Base-by-base conservation (phyloP, 2,329 filamentous ascomycete genomes). In the Cladosporium oxysporum region DNA sequence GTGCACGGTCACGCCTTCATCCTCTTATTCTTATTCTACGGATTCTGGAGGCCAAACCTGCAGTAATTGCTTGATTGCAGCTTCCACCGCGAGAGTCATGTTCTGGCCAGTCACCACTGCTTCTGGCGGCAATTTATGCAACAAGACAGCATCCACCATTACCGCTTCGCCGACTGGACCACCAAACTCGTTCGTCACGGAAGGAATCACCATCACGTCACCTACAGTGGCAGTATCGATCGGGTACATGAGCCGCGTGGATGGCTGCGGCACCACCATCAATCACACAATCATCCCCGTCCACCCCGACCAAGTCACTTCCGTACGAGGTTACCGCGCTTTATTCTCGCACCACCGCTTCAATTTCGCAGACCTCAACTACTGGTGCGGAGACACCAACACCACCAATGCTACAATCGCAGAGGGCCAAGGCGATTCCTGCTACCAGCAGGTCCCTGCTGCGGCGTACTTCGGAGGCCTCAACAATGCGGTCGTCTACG, bases 361-460 rank as follows among this genome's bases (percentile, higher is more conserved):
- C 64, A 68, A 71, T 26, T 70, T 66, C 37, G 69, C 66, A 11
- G 71, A 73, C 52, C 63, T 73, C 21, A 73, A 73, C 29, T 72
- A 69, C 67, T 67, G 65, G 28, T 73, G 71, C 53, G 62, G 66
- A 26, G 62, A 62, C 16, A 55, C 65, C 8, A 67, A 68, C 18
- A 70, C 64, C 41, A 66, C 68, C 5, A 66, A 63, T 26, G 70
- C 37, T 29, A 69, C 64, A 1, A 64, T 69, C n/a, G 66, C 69
- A 28, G 66, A 72, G 23, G 52, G 49, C 5, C 57, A 58, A 10
- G 66, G 65, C 5, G 49, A 68, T 18, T 65, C 68, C 12, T 74
- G 72, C 61, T 74, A 72, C 31, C 71, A 72, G 57, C 58, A 73
- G 47, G 71, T 74, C 2, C 70, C 68, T 11, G 70, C 71, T 2